Conservation (phyloP, 169 alveolate genomes). For the Eimeria necatrix region DNA sequence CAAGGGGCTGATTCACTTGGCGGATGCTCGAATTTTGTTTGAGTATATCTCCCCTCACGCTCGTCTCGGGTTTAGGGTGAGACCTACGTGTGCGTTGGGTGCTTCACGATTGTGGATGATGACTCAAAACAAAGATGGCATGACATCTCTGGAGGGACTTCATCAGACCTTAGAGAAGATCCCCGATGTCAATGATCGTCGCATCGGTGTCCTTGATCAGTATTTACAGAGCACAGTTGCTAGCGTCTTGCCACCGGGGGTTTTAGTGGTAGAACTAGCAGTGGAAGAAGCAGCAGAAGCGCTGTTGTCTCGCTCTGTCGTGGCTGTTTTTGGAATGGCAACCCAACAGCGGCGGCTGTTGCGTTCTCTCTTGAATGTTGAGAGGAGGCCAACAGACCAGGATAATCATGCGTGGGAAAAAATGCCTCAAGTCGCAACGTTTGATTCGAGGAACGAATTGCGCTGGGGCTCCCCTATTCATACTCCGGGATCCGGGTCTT, state of each 20-base stretch:
- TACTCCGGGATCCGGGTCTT: not conserved
- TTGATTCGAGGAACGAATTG: not conserved
- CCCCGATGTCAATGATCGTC: not conserved
- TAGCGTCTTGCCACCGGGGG: constrained; percentile 41
- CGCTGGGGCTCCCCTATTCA: not conserved
- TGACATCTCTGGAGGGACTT: constrained; percentile 18
- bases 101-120: constrained; percentile 52
- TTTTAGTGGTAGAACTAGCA: not conserved
- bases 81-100: constrained; percentile 57
- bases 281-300: constrained; percentile 63
- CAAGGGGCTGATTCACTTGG: constrained; percentile 28
- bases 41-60: not conserved
- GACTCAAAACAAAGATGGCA: constrained; percentile 15
- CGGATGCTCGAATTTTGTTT: constrained; percentile 31
- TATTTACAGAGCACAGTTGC: not conserved
- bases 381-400: not conserved
- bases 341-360: constrained; percentile 38
- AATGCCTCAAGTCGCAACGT: not conserved
- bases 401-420: constrained; percentile 2
- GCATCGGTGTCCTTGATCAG: not conserved
- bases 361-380: not conserved
- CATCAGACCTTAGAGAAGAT: not conserved
- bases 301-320: constrained; percentile 3
- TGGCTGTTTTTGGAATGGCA: constrained; percentile 53
- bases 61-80: not conserved